Evolutionary conservation across 306 rosid genomes (phyloP).

Genomic region (Rubus parviflorus): DNA sequence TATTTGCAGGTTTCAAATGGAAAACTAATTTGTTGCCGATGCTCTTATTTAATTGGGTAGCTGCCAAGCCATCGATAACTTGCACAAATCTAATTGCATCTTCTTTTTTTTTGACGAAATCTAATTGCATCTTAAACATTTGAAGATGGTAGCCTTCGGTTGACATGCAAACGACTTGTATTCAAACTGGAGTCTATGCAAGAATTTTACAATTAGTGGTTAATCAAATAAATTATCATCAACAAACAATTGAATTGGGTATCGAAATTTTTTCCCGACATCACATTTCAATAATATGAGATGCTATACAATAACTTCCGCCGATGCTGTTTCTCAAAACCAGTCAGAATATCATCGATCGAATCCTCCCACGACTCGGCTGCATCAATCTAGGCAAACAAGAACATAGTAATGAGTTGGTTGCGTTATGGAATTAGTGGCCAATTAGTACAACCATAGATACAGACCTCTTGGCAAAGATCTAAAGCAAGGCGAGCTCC

Average conservation of each 20-base stretch:
- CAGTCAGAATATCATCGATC: conserved; percentile 60
- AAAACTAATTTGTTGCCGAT: no score
- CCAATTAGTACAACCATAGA: background rate
- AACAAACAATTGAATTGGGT: background rate
- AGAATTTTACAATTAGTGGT: conserved; percentile 13
- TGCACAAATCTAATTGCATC: no score
- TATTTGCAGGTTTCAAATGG: no score
- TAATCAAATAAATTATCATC: conserved; percentile 7
- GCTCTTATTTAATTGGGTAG: no score
- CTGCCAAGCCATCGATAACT: no score
- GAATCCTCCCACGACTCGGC: conserved; percentile 91
- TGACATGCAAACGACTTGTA: no score
- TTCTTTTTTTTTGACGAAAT: no score
- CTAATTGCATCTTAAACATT: no score
- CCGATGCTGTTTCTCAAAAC: conserved; percentile 75
- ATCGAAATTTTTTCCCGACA: background rate
- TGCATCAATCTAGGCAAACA: conserved; percentile 57
- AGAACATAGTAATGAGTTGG: conserved; percentile 2
- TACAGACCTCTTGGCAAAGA: conserved; percentile 75
- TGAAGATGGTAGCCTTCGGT: no score
- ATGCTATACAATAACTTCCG: conserved; percentile 72
- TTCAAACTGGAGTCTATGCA: conserved; percentile 15
- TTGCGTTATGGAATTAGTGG: conserved; percentile 5
- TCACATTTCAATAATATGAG: conserved; percentile 65
- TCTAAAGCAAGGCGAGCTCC: conserved; percentile 83